Conservation (phyloP, 257 asterid species). For the Craterostigma plantagineum region DNA sequence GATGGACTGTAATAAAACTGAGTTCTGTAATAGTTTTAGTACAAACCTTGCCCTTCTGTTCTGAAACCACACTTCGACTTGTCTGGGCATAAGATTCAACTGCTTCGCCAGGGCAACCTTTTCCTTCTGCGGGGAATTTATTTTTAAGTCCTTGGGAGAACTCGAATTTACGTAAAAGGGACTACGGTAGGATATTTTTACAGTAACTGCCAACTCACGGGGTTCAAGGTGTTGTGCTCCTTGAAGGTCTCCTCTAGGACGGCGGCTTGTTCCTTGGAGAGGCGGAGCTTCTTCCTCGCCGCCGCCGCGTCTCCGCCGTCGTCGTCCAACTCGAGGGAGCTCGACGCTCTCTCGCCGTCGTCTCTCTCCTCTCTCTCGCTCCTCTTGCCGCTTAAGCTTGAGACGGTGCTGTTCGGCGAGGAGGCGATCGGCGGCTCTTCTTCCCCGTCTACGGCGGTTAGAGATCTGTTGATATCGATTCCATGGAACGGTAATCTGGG, state of each 20-base stretch:
- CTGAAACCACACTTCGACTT: conserved; percentile 99
- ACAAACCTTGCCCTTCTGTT: conserved; percentile 95
- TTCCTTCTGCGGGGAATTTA: conserved; percentile 45
- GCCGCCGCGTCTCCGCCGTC: conserved; percentile 53
- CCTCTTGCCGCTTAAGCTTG: conserved; percentile 85
- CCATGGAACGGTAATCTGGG: conserved; percentile 24
- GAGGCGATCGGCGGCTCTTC: conserved; percentile 54
- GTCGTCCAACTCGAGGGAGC: conserved; percentile 60
- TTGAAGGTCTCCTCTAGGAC: conserved; percentile 85
- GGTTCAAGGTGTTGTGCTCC: conserved; percentile 76
- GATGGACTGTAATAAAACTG: too few relatives aligned
- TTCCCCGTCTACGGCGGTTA: conserved; percentile 17
- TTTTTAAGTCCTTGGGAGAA: not conserved
- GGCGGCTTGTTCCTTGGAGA: conserved; percentile 84
- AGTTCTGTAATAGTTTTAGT: too few relatives aligned
- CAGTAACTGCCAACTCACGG: conserved; percentile 22
- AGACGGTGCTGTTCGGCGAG: conserved; percentile 86
- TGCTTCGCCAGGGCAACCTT: conserved; percentile 72
- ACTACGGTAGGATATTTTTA: not conserved
- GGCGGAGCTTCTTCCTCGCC: conserved; percentile 81
- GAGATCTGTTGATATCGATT: conserved; percentile 59
- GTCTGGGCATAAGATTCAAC: conserved; percentile 76
- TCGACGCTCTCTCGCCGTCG: conserved; percentile 58
- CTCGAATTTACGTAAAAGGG: too few relatives aligned
- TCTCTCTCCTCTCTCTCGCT: conserved; percentile 59